A percentile compares a stretch with the other conserved stretches of the same genome.
Conservation (phyloP, 192 early-diverging fungal genomes). For the Gonapodya prolifera region DNA sequence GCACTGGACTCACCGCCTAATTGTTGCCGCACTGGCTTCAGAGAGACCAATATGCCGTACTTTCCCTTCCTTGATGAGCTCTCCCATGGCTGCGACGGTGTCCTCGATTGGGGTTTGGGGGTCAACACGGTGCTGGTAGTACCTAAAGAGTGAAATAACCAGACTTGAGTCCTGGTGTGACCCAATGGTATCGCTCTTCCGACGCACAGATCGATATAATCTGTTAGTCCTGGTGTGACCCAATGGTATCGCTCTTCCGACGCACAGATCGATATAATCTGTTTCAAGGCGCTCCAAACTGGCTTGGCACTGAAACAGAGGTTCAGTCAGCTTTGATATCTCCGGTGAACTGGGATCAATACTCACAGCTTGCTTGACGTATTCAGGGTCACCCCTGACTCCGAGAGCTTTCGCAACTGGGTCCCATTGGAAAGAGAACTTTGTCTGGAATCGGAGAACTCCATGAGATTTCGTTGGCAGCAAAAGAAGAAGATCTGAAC, state of each 20-base stretch:
- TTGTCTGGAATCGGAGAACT: no score
- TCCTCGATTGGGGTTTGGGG: constrained; percentile 44
- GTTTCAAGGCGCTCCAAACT: constrained; percentile 17
- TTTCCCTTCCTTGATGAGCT: constrained; percentile 56
- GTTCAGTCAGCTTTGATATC: no score
- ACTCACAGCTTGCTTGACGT: background rate
- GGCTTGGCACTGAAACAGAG: background rate
- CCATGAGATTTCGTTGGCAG: no score
- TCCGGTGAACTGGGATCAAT: no score
- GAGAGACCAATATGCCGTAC: constrained; percentile 44
- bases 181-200: no score
- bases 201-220: constrained; percentile 26
- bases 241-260: no score
- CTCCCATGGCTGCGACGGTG: constrained; percentile 45
- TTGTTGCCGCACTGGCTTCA: constrained; percentile 40
- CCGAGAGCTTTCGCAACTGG: background rate
- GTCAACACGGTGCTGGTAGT: constrained; percentile 6
- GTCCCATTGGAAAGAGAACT: background rate
- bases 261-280: constrained; percentile 25
- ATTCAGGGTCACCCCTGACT: background rate
- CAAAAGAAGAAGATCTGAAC: background rate
- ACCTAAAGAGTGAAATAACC: background rate
- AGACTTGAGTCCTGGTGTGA: background rate
- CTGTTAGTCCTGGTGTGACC: constrained; percentile 10
- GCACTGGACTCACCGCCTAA: constrained; percentile 18